phyloP scores from a whole-genome alignment of 2,329 filamentous ascomycete genomes.

The Amphichorda felina region DNA sequence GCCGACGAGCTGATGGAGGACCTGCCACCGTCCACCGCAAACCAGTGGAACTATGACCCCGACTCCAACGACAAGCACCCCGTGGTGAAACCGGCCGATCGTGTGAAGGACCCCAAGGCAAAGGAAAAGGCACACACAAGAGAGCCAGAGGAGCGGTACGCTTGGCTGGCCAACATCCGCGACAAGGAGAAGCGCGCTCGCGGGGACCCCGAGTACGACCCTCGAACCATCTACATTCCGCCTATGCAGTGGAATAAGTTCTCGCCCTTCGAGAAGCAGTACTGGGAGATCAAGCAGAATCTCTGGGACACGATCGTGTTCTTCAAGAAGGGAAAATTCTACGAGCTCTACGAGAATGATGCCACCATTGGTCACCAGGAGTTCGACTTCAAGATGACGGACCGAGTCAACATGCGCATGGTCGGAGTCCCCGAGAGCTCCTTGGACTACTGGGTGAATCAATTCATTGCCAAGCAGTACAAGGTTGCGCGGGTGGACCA shows the following conservation, averaged over 20 bases:
- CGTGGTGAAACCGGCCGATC: conserved; percentile 18
- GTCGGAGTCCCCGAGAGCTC: conserved; percentile 94
- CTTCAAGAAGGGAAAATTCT: conserved; percentile 99
- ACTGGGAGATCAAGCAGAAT: conserved; percentile 98
- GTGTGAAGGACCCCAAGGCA: conserved; percentile 18
- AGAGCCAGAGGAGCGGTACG: conserved; percentile 76
- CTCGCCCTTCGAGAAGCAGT: conserved; percentile 92
- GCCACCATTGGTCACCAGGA: conserved; percentile 92
- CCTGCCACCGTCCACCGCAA: conserved; percentile 55
- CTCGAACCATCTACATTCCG: conserved; percentile 82
- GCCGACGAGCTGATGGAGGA: conserved; percentile 44
- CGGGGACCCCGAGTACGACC: conserved; percentile 81
- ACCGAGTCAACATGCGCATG: conserved; percentile 99
- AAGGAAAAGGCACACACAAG: conserved; percentile 65
- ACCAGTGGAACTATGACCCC: conserved; percentile 65
- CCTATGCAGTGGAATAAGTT: conserved; percentile 70
- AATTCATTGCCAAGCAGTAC: conserved; percentile 95
- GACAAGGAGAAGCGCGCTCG: conserved; percentile 75
- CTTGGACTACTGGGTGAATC: conserved; percentile 93
- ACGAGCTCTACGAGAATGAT: conserved; percentile 96
- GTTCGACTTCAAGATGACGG: conserved; percentile 95
- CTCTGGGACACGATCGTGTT: conserved; percentile 97
- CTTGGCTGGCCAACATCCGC: conserved; percentile 76
- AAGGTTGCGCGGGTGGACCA: conserved; percentile 97
- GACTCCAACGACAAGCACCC: conserved; percentile 25